Evolutionary conservation across 306 rosid species (phyloP), one percentile per base, ranked within the genome.

Genomic region (Sechiopsis laciniata): DNA sequence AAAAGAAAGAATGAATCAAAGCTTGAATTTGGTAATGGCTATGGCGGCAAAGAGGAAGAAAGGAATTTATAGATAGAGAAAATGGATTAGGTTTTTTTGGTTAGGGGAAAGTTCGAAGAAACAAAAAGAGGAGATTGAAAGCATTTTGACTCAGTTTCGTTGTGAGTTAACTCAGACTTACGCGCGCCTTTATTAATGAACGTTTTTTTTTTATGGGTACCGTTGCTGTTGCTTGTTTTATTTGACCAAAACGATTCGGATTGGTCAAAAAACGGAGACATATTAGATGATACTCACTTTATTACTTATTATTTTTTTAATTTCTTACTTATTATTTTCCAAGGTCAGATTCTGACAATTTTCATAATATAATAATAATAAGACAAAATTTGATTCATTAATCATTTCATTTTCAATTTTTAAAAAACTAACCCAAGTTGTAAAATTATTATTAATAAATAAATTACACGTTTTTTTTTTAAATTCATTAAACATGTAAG

Each of bases 211-310:
- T 52, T 15, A 9, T 22, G 15, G 14, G 29, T 19, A 29, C 62
- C 62, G 62, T 57, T 57, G 62, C 22, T 55, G 22, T 10, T 19
- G 11, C 29, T 19, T 17, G 12, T 11, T 22, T 58, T 58, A 20
- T 22, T 58, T 21, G 64, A 21, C 64, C 26, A 17, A 11, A 20
- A 57, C 15, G 63, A 19, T 57, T 57, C 13, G 32, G 35, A 57
- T 21, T 57, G 35, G 63, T 57, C 63, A 57, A 57, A 57, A 56
- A 56, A 32, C 61, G 61, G 61, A 20, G 61, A 56, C 61, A 56
- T n/a, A 6, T 6, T 17, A 5, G 62, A 19, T 9, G 29, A 7
- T 19, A 19, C 24, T 56, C 29, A 56, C 11, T 56, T 56, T 56
- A 17, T 56, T 56, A 20, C 7, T 51, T 56, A 17, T 56, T 55